phyloP scores from a whole-genome alignment of 176 grass and related monocot species.

The Paspalum notatum region DNA sequence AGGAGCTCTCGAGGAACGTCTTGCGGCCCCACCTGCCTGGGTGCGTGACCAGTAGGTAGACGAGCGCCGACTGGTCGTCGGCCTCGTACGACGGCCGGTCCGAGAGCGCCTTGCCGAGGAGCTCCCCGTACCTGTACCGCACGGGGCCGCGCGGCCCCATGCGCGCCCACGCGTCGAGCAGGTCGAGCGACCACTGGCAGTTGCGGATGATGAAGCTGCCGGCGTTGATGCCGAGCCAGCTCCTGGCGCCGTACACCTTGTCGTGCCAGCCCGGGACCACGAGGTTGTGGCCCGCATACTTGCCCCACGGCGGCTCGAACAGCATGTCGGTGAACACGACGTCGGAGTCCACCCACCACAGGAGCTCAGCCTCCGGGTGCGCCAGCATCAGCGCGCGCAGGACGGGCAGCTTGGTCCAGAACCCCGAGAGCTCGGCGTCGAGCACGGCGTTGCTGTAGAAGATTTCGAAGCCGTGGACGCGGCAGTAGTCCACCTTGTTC shows the following conservation, averaged over 20 bases:
- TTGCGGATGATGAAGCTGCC: slow-evolving; percentile 92
- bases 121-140: slow-evolving; percentile 60
- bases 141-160: slow-evolving; percentile 83
- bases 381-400: slow-evolving; percentile 80
- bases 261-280: slow-evolving; percentile 74
- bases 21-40: slow-evolving; percentile 52
- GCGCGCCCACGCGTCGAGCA: slow-evolving; percentile 72
- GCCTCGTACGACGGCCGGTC: slow-evolving; percentile 76
- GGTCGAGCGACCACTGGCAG: slow-evolving; percentile 87
- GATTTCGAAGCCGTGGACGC: slow-evolving; percentile 79
- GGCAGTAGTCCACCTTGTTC: slow-evolving; percentile 98
- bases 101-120: slow-evolving; percentile 56
- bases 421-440: slow-evolving; percentile 77
- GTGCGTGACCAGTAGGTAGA: slow-evolving; percentile 80
- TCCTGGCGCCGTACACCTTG: slow-evolving; percentile 58
- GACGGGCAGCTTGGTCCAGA: slow-evolving; percentile 90
- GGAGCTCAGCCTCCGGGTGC: slow-evolving; percentile 83
- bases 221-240: slow-evolving; percentile 79
- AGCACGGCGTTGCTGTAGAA: slow-evolving; percentile 88
- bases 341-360: slow-evolving; percentile 98
- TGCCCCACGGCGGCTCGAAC: slow-evolving; percentile 76
- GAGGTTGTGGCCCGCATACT: slow-evolving; percentile 76
- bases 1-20: slow-evolving; percentile 75
- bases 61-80: slow-evolving; percentile 92
- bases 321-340: slow-evolving; percentile 90